Evolutionary conservation across 78 protist species (phyloP).

Genomic region (Chrysochromulina tobinii): DNA sequence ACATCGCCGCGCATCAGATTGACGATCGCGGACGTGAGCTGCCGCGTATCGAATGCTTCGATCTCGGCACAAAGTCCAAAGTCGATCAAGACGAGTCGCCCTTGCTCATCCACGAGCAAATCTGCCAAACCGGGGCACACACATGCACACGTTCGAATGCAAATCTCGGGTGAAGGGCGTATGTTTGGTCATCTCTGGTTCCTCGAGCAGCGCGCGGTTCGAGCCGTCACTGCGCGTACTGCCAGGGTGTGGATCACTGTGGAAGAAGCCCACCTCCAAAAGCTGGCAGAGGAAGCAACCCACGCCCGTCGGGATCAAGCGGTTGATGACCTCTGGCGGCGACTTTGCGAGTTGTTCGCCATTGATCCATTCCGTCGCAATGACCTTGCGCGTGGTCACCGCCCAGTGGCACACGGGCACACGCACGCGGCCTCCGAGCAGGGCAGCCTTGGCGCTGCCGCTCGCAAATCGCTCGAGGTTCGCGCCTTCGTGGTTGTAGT

Average conservation of each 20-base stretch:
- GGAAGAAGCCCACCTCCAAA: background rate
- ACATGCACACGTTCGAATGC: too few species aligned
- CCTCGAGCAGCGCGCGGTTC: too few species aligned
- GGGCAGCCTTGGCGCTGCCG: background rate
- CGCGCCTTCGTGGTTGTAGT: background rate
- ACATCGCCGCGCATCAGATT: background rate
- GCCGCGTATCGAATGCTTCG: background rate
- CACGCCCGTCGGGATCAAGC: background rate
- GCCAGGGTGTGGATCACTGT: constrained; percentile 2
- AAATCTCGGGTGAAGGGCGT: too few species aligned
- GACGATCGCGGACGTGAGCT: background rate
- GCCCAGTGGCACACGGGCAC: background rate
- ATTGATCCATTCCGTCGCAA: constrained; percentile 6
- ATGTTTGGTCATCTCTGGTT: too few species aligned
- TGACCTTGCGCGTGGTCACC: background rate
- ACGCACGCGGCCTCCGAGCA: background rate
- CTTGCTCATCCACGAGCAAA: background rate
- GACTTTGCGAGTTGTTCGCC: background rate
- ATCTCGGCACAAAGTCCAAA: background rate
- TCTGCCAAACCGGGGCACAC: background rate
- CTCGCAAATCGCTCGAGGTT: too few species aligned
- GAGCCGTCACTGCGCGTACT: too few species aligned
- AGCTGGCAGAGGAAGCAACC: background rate
- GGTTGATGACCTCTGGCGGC: background rate
- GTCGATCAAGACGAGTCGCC: background rate